Evolutionary conservation across 495 filamentous ascomycete species (phyloP), one percentile per base, ranked within the genome.

Genomic region (Penicillium salamii): DNA sequence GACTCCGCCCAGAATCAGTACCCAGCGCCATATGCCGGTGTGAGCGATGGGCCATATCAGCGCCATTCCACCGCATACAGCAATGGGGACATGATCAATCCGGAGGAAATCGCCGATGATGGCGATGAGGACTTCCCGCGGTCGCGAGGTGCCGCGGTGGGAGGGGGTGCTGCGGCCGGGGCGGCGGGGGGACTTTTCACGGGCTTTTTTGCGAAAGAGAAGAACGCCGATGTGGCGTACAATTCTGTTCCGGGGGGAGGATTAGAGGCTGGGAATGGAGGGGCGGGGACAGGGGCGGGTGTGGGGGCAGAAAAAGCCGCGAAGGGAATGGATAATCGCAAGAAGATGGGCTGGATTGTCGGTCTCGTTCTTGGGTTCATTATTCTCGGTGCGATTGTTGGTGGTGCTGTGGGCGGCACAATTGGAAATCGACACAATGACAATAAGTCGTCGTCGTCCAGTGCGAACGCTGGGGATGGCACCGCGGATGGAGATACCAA

Each of bases 81-180:
- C 81, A 64, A 75, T 69, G 47, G 63, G 56, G 48, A 65, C 79
- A 52, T 69, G 50, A 49, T 95, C 42, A 85, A 95, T 59, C 89
- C 90, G 1, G 80, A 86, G 51, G 84, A 85, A 2, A 91, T 95
- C 45, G 83, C 78, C 3, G 90, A 96, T 58, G 90, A 95, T 57
- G 89, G 86, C 7, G 90, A 96, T 56, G 90, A 96, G 53, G 89
- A 85, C 3, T 77, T 90, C 39, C 63, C 47, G 47, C 68, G 62
- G 62, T 70, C 65, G 19, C 65, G 58, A 36, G 65, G 67, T 3
- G 66, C 33, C 18, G 35, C 80, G 23, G 77, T 80, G 23, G 70
- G 57, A 20, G 72, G 70, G 12, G 74, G 60, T 15, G 74, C 63
- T 7, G 78, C 66, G 1, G 80, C 3, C 82, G 72, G 28, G 85